A percentile compares a stretch with the other conserved stretches of the same genome.
Conservation (phyloP, 371 early-diverging fungal genomes). For the Syncephalastrum racemosum region DNA sequence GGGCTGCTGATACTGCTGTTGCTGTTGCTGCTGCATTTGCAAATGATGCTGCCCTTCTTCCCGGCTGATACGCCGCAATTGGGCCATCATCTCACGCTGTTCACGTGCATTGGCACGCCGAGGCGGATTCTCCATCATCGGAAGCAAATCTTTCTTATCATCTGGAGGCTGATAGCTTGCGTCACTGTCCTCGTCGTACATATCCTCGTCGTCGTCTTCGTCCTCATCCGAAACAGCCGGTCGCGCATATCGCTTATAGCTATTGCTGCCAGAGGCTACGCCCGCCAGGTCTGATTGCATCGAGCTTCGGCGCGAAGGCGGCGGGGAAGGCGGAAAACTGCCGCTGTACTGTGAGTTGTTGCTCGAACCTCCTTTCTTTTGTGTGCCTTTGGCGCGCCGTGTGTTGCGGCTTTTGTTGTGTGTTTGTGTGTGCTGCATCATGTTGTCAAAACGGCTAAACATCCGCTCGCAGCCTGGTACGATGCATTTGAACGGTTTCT, state of each 20-base stretch:
- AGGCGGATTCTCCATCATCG: neutral
- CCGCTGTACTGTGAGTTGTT: neutral
- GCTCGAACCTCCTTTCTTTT: constrained; percentile 3
- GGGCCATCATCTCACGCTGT: constrained; percentile 85
- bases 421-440: constrained; percentile 66
- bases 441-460: constrained; percentile 64
- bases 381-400: constrained; percentile 4
- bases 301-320: constrained; percentile 20
- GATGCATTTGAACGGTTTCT: constrained; percentile 61
- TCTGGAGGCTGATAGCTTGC: constrained; percentile 21
- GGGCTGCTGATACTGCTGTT: constrained; percentile 6
- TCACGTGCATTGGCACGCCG: constrained; percentile 10
- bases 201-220: constrained; percentile 21
- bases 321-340: constrained; percentile 17
- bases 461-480: constrained; percentile 57
- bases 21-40: constrained; percentile 3
- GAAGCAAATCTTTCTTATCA: neutral
- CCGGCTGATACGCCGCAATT: constrained; percentile 86
- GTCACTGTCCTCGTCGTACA: constrained; percentile 18
- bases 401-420: constrained; percentile 27
- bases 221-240: constrained; percentile 11
- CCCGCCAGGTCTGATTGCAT: constrained; percentile 4
- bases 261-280: constrained; percentile 3
- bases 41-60: constrained; percentile 54
- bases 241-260: neutral